Evolutionary conservation across 139 green algal genomes (phyloP).

Genomic region (Penium margaritaceum): DNA sequence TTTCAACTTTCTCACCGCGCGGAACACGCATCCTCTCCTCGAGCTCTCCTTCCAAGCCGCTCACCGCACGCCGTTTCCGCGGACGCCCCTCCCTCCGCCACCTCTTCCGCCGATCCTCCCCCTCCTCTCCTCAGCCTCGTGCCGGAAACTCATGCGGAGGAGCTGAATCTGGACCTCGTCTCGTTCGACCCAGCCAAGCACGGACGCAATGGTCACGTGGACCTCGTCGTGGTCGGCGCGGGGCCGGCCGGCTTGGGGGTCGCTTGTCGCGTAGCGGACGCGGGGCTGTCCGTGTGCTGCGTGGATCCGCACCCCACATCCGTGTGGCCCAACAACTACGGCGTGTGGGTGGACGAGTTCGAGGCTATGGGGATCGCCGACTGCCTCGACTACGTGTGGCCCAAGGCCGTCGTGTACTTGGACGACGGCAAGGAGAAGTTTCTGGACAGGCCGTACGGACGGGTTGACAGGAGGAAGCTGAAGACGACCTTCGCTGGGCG

Average conservation of each 20-base stretch:
- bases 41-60: too few species aligned
- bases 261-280: constrained; percentile 48
- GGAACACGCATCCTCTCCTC: too few species aligned
- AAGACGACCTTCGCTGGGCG: constrained; percentile 77
- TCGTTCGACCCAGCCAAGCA: not conserved
- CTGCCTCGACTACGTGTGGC: constrained; percentile 62
- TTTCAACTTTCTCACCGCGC: too few species aligned
- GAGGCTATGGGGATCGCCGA: constrained; percentile 67
- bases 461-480: constrained; percentile 79
- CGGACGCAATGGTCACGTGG: constrained; percentile 48
- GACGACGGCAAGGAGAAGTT: constrained; percentile 48
- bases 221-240: constrained; percentile 80
- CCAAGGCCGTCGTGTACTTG: constrained; percentile 75
- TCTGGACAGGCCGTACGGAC: constrained; percentile 76
- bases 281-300: constrained; percentile 68
- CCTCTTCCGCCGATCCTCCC: not conserved
- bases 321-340: constrained; percentile 95
- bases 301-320: constrained; percentile 73
- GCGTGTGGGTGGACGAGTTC: constrained; percentile 97
- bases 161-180: not conserved
- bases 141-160: constrained; percentile 4
- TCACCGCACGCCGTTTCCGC: too few species aligned
- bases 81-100: too few species aligned
- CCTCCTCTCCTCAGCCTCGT: constrained; percentile 7
- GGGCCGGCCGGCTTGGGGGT: constrained; percentile 80